Evolutionary conservation across 1,139 yeast species (phyloP), one percentile per base, ranked within the genome.

Genomic region (Yamadazyma triangularis): DNA sequence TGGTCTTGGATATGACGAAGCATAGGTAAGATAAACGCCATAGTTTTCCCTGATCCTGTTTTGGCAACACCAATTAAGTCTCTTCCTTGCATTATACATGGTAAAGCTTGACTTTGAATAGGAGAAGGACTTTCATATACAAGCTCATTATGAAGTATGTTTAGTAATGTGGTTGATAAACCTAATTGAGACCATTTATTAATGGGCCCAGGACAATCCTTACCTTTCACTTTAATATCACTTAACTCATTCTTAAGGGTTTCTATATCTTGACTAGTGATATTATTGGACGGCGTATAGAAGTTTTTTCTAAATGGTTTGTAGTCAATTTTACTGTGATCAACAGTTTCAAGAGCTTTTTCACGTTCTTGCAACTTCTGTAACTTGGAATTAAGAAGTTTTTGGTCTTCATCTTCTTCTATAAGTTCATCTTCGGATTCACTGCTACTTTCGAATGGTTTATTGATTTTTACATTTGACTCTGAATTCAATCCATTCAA

Each of bases 31-130:
- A 88, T 64, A 56, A 86, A 93, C 2, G 96, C 83, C 47, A 91
- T 68, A 0, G 98, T 93, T 51, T 91, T 91, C 2, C 98, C 98
- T 2, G 96, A 86, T 0, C 99, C 98, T 0, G 99, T 91, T 44
- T 88, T 87, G 0, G 98, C 97, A 20, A 91, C 83, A 4, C 96
- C 97, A 31, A 93, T 82, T 4, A 91, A 76, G 60, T 93, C 97
- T 34, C 85, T 58, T 0, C 98, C 97, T 4, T 82, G 69, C 91
- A 91, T 82, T 12, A 88, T 77, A 0, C 89, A 83, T 0, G 99
- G 98, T 12, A 89, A 67, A 0, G 96, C 89, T 50, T 89, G 96
- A 0, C 89, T 70, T 53, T 93, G 99, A 35, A 93, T 87, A 0
- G 96, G 76, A 0, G 96, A 85, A 1, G 97, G 98, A 4, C 61